Conservation (phyloP, 306 rosid species). For the Prunus campanulata region DNA sequence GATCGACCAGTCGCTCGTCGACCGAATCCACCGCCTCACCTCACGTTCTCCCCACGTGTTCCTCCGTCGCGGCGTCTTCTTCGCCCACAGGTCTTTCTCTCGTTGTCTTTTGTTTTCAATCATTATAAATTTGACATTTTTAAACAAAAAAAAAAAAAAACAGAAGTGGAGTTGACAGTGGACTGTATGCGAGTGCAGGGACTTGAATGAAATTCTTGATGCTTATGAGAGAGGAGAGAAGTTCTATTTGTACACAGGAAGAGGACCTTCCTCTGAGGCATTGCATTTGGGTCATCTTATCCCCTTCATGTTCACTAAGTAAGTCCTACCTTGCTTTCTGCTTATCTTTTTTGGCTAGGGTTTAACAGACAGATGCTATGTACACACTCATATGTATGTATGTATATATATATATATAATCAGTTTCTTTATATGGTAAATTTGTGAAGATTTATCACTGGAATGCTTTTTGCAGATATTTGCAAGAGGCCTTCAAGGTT, state of each 20-base stretch:
- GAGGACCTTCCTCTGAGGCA: slow-evolving; percentile 95
- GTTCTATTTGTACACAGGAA: slow-evolving; percentile 85
- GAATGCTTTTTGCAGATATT: slow-evolving; percentile 50
- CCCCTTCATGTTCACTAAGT: slow-evolving; percentile 97
- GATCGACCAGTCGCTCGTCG: slow-evolving; percentile 52
- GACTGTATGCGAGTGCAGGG: slow-evolving; percentile 36
- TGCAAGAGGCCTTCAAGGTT: slow-evolving; percentile 96
- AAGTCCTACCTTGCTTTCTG: slow-evolving; percentile 14
- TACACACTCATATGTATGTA: too few relatives aligned
- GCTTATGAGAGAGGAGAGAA: slow-evolving; percentile 73
- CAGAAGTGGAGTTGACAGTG: background rate
- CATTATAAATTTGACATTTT: background rate
- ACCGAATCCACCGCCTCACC: slow-evolving; percentile 68
- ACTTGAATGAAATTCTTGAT: slow-evolving; percentile 70
- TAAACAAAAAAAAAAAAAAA: too few relatives aligned
- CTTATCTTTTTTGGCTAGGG: background rate
- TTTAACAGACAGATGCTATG: too few relatives aligned
- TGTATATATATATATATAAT: too few relatives aligned
- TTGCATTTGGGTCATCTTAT: slow-evolving; percentile 90
- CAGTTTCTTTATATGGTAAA: too few relatives aligned
- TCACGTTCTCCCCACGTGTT: slow-evolving; percentile 75
- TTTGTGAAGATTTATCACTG: background rate
- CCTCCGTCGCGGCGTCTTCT: slow-evolving; percentile 95
- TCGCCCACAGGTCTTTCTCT: slow-evolving; percentile 66
- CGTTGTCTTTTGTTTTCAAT: background rate